Conservation (phyloP, 768 basidiomycete genomes). For the Dictyophora rubrovolvata region DNA sequence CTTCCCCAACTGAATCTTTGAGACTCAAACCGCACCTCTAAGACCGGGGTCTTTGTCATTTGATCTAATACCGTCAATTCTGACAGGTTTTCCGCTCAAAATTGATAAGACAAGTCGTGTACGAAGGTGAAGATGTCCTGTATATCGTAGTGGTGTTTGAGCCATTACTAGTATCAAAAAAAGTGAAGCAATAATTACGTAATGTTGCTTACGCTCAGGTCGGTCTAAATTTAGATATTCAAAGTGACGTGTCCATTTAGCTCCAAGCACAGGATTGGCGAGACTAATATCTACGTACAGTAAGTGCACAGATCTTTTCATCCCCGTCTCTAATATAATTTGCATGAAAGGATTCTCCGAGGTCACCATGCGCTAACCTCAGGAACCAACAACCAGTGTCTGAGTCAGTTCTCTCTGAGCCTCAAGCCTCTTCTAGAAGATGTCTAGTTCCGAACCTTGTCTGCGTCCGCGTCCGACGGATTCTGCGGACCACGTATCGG, state of each 20-base stretch:
- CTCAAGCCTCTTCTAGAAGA: too few relatives aligned
- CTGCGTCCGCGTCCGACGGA: too few relatives aligned
- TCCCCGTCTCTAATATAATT: too few relatives aligned
- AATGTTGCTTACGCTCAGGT: background rate
- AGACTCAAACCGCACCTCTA: conserved; percentile 45
- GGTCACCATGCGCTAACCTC: too few relatives aligned
- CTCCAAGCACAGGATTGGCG: too few relatives aligned
- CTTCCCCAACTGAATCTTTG: background rate
- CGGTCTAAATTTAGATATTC: background rate
- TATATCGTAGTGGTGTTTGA: conserved; percentile 29
- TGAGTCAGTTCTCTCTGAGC: too few relatives aligned
- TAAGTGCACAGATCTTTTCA: too few relatives aligned
- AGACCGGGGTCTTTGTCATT: conserved; percentile 94
- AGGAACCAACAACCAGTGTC: too few relatives aligned
- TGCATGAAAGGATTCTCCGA: too few relatives aligned
- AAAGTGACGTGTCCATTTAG: background rate
- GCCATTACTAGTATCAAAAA: background rate
- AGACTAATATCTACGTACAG: too few relatives aligned
- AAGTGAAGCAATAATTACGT: background rate
- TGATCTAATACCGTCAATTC: conserved; percentile 79
- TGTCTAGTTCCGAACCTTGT: too few relatives aligned
- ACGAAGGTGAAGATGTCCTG: conserved; percentile 74
- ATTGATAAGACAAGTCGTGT: conserved; percentile 83
- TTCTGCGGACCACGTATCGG: too few relatives aligned
- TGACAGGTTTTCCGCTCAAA: conserved; percentile 74